Conservation (phyloP, 495 filamentous ascomycete genomes). For the Talaromyces proteolyticus region DNA sequence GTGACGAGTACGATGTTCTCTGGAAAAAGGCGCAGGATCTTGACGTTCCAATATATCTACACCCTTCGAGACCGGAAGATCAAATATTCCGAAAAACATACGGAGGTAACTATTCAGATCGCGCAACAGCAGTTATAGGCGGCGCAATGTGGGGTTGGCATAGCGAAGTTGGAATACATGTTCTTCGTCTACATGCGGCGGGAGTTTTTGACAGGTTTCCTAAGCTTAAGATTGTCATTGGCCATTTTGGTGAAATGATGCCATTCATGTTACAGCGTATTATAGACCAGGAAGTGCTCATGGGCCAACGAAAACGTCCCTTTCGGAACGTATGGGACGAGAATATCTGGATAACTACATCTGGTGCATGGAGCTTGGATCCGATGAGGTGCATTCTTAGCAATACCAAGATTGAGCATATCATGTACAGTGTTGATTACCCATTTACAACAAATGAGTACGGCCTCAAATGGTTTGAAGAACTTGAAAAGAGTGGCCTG, state of each 20-base stretch:
- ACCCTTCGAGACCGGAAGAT: slow-evolving; percentile 38
- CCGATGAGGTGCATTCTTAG: slow-evolving; percentile 34
- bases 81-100: slow-evolving; percentile 27
- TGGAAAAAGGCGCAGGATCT: slow-evolving; percentile 39
- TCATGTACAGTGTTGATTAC: slow-evolving; percentile 55
- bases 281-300: not conserved
- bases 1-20: slow-evolving; percentile 27
- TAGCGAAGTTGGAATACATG: slow-evolving; percentile 35
- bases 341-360: slow-evolving; percentile 33
- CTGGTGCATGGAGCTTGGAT: slow-evolving; percentile 15
- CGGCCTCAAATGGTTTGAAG: slow-evolving; percentile 36
- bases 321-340: slow-evolving; percentile 5
- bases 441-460: slow-evolving; percentile 42
- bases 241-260: slow-evolving; percentile 39
- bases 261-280: slow-evolving; percentile 33
- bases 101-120: too few relatives aligned
- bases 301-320: not conserved
- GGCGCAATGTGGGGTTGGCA: slow-evolving; percentile 36
- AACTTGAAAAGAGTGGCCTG: slow-evolving; percentile 43
- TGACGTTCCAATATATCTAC: slow-evolving; percentile 52
- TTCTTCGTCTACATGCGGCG: slow-evolving; percentile 31
- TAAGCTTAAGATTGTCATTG: slow-evolving; percentile 37
- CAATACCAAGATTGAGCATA: slow-evolving; percentile 40
- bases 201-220: slow-evolving; percentile 45
- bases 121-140: slow-evolving; percentile 26